phyloP scores from a whole-genome alignment of 225 moss, liverwort and hornwort genomes.

The Neckera pumila region DNA sequence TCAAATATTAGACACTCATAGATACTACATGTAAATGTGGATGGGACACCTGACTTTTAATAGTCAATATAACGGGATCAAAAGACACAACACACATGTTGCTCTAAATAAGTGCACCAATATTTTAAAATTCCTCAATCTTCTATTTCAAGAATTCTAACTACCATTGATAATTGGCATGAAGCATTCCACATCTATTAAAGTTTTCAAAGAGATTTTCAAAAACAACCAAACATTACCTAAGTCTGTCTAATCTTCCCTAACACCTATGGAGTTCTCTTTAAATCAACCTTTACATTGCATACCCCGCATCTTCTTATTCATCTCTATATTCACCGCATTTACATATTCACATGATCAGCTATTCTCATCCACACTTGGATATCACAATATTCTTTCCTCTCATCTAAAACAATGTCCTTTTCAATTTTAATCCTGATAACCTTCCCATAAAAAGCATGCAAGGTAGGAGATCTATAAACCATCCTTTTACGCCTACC shows the following conservation, averaged over 20 bases:
- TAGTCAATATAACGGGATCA: background rate
- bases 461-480: background rate
- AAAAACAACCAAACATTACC: background rate
- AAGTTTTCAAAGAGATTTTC: background rate
- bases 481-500: background rate
- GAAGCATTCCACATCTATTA: background rate
- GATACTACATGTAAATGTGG: accelerated
- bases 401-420: background rate
- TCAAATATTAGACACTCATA: background rate
- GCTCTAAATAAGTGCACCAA: background rate
- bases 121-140: background rate
- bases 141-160: background rate
- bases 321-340: background rate
- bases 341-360: background rate
- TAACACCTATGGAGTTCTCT: background rate
- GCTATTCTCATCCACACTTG: background rate
- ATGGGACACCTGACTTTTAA: background rate
- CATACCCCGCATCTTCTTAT: accelerated
- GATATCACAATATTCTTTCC: background rate
- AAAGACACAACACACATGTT: background rate
- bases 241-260: accelerated
- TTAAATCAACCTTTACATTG: background rate
- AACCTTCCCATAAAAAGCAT: background rate
- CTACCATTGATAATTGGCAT: background rate
- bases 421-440: background rate